Percentiles rank a stretch among this genome's conserved stretches.
Conservation (phyloP, 225 moss, liverwort and hornwort genomes). For the Polytrichum commune region DNA sequence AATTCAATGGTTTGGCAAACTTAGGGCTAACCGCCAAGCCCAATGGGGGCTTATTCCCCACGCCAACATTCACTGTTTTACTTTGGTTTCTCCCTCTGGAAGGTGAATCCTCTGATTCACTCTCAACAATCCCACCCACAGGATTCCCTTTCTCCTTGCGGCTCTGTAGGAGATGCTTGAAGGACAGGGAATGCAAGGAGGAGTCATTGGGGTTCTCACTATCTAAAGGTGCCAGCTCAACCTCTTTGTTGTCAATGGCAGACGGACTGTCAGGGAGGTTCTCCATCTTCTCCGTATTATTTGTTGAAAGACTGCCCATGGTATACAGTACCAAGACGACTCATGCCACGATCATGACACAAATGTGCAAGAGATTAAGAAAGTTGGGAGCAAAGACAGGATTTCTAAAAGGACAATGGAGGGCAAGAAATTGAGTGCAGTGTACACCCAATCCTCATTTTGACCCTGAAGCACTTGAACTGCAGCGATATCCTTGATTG, state of each 20-base stretch:
- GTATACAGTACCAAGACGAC: not conserved
- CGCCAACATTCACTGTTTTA: conserved; percentile 20
- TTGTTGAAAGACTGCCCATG: conserved; percentile 17
- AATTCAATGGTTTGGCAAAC: conserved; percentile 23
- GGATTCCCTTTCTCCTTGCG: conserved; percentile 16
- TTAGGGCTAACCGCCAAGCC: conserved; percentile 24
- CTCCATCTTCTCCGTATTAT: conserved; percentile 6
- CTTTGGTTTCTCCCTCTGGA: conserved; percentile 6
- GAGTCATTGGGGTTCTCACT: conserved; percentile 1
- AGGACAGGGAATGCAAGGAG: conserved; percentile 11
- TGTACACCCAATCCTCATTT: conserved; percentile 15
- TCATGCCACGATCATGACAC: not conserved
- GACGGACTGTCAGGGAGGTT: conserved; percentile 6
- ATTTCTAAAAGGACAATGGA: not conserved
- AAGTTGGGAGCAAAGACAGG: not conserved
- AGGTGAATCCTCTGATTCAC: conserved; percentile 14
- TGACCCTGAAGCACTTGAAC: conserved; percentile 23
- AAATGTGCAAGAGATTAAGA: not conserved
- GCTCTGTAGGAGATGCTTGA: conserved; percentile 11
- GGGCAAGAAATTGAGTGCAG: not conserved
- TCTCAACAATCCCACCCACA: conserved; percentile 18
- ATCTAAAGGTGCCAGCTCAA: not conserved
- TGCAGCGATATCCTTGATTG: conserved; percentile 18
- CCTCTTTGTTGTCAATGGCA: conserved; percentile 3
- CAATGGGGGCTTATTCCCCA: conserved; percentile 21